phyloP scores from a whole-genome alignment of 345 rosid genomes.

The Cochlearia excelsa region DNA sequence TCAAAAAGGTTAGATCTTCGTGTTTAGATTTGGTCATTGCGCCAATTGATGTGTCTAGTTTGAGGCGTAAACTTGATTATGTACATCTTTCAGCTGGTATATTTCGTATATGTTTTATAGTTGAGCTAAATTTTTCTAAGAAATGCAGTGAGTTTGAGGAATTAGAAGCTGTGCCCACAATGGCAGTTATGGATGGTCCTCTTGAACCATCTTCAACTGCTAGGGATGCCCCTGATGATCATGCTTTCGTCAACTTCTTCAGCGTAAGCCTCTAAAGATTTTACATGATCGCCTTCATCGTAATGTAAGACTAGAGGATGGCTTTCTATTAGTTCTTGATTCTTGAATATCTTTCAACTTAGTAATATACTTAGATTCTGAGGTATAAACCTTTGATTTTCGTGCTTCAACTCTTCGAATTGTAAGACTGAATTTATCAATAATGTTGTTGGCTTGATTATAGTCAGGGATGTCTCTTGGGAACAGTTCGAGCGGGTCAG shows the following conservation, averaged over 20 bases:
- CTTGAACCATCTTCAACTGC: constrained; percentile 69
- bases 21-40: constrained; percentile 1
- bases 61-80: neutral
- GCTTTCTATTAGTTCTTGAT: constrained; percentile 14
- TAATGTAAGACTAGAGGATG: constrained; percentile 1
- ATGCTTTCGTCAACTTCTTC: constrained; percentile 82
- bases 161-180: constrained; percentile 81
- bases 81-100: constrained; percentile 1
- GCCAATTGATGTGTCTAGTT: constrained; percentile 3
- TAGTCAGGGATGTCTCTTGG: constrained; percentile 72
- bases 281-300: neutral
- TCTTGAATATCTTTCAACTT: neutral
- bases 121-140: neutral
- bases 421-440: constrained; percentile 1
- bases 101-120: neutral
- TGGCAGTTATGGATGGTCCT: constrained; percentile 91
- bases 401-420: constrained; percentile 4
- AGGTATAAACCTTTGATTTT: constrained; percentile 5
- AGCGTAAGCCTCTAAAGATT: constrained; percentile 49
- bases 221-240: constrained; percentile 67
- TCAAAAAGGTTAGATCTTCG: constrained; percentile 54
- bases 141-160: constrained; percentile 86
- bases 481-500: constrained; percentile 39
- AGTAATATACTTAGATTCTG: neutral
- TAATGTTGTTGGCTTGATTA: constrained; percentile 29